Evolutionary conservation across 257 asterid genomes (phyloP), one percentile per base, ranked within the genome.

Genomic region (Avicennia marina): DNA sequence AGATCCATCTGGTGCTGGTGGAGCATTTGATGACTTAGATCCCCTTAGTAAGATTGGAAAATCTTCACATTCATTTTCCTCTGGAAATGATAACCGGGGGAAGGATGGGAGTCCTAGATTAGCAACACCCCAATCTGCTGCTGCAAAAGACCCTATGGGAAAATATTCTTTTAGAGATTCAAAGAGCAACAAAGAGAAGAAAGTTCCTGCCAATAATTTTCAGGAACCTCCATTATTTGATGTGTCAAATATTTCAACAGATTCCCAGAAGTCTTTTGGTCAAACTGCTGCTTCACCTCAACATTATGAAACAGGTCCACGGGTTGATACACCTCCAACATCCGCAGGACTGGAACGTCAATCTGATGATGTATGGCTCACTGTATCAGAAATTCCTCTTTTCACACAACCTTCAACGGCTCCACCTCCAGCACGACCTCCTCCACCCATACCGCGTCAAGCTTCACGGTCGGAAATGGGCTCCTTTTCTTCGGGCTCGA

Each of bases 371-470:
- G 60, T 84, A 49, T 94, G 99, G 99, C 74, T 89, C 58, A 79
- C 90, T 36, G 96, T 86, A 31, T 86, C 90, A 6, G 99, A 94
- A 80, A 70, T 94, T 61, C 97, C 97, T 58, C 97, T 94, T 64
- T 82, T 71, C 53, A 94, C 97, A 4, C 95, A 79, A 70, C 94
- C 95, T 27, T 77, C 97, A 19, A 67, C 74, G 60, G 94, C 97
- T 79, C 90, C 99, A 63, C 96, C 97, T 36, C 99, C 99, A 65
- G 79, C 99, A 33, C 85, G 96, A 11, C 89, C 95, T 57, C 99
- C 97, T 48, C 99, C 99, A 58, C 88, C 90, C 48, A 74, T 89
- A 64, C 99, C 99, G 54, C 72, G 76, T 34, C 68, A 53, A 64
- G 64, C 73, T 66, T 70, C 79, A 48, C 84, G 64, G 66, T 47